Evolutionary conservation across 345 rosid genomes (phyloP), one percentile per base, ranked within the genome.

Genomic region (Arabis alpina): DNA sequence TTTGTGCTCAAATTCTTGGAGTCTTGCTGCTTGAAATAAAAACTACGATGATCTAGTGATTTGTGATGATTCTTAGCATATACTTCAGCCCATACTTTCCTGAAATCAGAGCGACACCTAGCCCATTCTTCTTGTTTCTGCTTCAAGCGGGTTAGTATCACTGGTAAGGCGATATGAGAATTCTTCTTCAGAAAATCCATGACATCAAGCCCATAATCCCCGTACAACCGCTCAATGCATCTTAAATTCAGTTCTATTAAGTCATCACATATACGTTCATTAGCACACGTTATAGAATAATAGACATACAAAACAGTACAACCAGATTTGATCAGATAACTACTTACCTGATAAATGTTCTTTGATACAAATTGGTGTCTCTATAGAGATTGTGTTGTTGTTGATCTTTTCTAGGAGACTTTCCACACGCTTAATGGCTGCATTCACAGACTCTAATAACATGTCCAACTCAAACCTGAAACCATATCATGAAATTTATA

Each of bases 51-150:
- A 78, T 95, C 99, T 41, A 89, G 91, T 30, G 98, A 95, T 74
- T 95, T 95, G 67, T 95, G 96, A 77, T 95, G 91, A 55, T 95
- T 95, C 77, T 95, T 95, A 28, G 97, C 77, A 82, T 95, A 92
- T 28, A 95, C 90, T 76, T 95, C 98, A 61, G 96, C 92, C 99
- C 99, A 95, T 61, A 95, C 97, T 86, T 95, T 92, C 77, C 88
- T 90, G 75, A 90, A 95, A 77, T 95, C 99, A 70, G 86, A 54
- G 54, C 96, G 99, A 73, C 98, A 95, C 76, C 90, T 90, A 39
- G 92, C 96, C 98, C 98, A 95, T 77, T 95, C 98, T 77, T 95
- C 97, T 86, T 90, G 98, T 76, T 92, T 95, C 83, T 95, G 98
- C 87, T 95, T 92, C 83, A 95, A 78, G 66, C 99, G 97, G n/a